Base-by-base conservation (phyloP, 768 basidiomycete species). In the Mycena sanguinolenta region DNA sequence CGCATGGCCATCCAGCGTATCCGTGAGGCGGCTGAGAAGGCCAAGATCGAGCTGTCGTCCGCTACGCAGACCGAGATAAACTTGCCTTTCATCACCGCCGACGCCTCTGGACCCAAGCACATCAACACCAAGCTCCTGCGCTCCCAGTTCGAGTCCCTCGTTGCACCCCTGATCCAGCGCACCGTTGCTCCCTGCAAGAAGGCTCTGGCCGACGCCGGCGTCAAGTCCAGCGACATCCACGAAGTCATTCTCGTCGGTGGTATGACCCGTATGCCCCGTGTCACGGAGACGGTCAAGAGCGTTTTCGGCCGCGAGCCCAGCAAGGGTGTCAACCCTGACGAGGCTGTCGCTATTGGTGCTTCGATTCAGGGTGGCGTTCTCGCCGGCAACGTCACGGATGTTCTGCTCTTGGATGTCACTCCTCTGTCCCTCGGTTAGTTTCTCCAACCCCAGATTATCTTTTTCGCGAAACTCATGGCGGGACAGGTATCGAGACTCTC, bases 281-380 rank as follows among this genome's bases (percentile, higher is more conserved):
- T 99, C 38, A 87, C 88, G 27, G 97, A 98, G 68, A 97, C 96
- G 6, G 98, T 99, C 78, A 97, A 97, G 88, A 77, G 80, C 19
- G 88, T 98, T 78, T 99, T 99, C 78, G 97, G 97, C 63, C 94
- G 96, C 57, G 98, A 99, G 25, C 97, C 98, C 25, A 93, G 91
- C 83, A 99, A 99, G 88, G 97, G 97, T 82, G 97, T 99, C 77
- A 99, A 99, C 87, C 98, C 98, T 61, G 98, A 99, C 74, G 97
- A 99, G 84, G 98, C 98, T 63, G 98, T 99, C 77, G 97, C 98
- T 54, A 97, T 98, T 69, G 98, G 98, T 79, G 98, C 98, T 44
- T 91, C 97, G 50, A 97, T 99, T 75, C 98, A 99, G 82, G 98
- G 95, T 79, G 97, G 97, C 86, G 97, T 99, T 66, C 89, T 99